These are phyloP conservation scores for Phytophthora cactorum DNA, from an alignment of 352 stramenopile species.

Conservation along the genomic window DNA sequence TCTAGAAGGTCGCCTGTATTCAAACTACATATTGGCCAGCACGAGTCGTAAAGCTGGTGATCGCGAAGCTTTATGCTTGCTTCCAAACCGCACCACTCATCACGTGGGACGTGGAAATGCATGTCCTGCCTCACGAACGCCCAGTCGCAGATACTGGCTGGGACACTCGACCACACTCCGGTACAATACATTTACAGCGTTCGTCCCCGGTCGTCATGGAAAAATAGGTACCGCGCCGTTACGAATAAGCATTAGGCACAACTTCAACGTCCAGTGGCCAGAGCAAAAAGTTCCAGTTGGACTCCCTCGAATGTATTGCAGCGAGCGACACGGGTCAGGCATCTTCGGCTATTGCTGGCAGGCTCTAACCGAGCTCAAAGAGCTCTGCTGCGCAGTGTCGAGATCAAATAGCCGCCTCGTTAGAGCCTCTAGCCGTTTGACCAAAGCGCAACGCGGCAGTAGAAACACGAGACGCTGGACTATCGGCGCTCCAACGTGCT, in stretches of 20 bases:
- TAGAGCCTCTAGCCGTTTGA: background rate
- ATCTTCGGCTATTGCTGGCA: background rate
- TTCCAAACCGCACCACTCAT: background rate
- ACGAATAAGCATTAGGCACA: background rate
- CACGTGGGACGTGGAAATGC: background rate
- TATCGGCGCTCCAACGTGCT: conserved; percentile 1
- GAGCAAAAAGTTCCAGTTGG: background rate
- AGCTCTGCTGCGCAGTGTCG: conserved; percentile 2
- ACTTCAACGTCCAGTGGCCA: background rate
- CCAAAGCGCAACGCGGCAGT: background rate
- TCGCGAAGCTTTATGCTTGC: background rate
- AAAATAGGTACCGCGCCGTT: background rate
- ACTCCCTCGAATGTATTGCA: background rate
- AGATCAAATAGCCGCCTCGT: background rate
- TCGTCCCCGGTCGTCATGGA: background rate
- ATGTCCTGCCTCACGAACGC: background rate
- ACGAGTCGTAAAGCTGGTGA: background rate
- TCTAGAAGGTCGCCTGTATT: background rate
- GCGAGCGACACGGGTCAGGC: background rate
- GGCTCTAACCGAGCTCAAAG: conserved; percentile 12
- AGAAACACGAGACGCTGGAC: conserved; percentile 1
- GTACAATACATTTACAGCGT: background rate
- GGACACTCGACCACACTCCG: background rate
- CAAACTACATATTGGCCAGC: too few relatives aligned
- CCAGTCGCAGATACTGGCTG: background rate